Base-by-base conservation (phyloP, 2,329 filamentous ascomycete species). In the Aureobasidium sp. region DNA sequence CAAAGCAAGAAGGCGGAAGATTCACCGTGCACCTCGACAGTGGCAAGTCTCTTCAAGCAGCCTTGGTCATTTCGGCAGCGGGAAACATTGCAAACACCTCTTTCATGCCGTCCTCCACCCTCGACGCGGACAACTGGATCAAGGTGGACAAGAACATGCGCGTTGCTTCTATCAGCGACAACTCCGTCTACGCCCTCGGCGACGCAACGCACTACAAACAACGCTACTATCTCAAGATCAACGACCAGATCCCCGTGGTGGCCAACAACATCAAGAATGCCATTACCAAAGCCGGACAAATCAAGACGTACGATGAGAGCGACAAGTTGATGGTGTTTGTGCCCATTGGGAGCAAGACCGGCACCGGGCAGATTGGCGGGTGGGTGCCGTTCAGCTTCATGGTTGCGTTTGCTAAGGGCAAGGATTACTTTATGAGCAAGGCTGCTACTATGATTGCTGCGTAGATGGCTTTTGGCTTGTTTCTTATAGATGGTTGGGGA, bases 41-140 rank as follows among this genome's bases (percentile, higher is more conserved):
- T 57, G 78, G 79, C 33, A 69, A 74, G 37, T 72, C 67, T 2
- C 64, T 78, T 23, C 70, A 71, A 4, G 73, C 76, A 2, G 78
- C 81, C 62, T 50, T 79, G 19, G 80, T 78, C 65, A 74, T 82
- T 57, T 71, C 74, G 3, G 78, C 78, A 0, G 74, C 74, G 9
- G 79, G 79, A 23, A 74, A 74, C 19, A 63, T 70, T 6, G 78
- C 78, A 1, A 81, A 80, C 67, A 76, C 73, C 27, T 69, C 67
- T 17, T 82, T 75, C 65, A 70, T 83, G 1, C 78, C 79, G 1
- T n/a, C 2, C 6, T 19, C 23, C 11, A 9, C 47, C 1, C 37
- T 60, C 23, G 58, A 60, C 19, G 7, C 11, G 10, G 58, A 60
- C 3, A 38, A 38, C 37, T 60, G 58, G 58, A 54, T 60, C 37